Base-by-base conservation (phyloP, 768 basidiomycete genomes). In the Leucocoprinus sp. region DNA sequence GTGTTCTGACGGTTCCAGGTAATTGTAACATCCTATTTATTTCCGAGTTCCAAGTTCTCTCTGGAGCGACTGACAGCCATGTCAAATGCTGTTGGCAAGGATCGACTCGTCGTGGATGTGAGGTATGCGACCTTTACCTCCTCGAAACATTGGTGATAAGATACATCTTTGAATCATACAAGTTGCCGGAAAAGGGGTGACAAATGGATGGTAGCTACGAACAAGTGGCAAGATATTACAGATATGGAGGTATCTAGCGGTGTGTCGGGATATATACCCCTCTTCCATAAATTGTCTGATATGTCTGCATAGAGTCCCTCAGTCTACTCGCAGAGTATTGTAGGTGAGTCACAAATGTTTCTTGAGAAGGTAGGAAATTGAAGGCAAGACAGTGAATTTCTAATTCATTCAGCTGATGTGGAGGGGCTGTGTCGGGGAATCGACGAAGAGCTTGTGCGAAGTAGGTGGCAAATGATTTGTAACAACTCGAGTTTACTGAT, bases 361-460 rank as follows among this genome's bases (percentile, higher is more conserved):
- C 11, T n/a, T 11, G 23, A 9, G 8, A 8, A 15, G 12, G 7
- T 17, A 26, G 23, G 14, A 26, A 5, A 29, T 37, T 44, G 7
- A 43, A 12, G 29, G 17, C 19, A 24, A 18, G 33, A 5, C 35
- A 93, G 93, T 53, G 96, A 98, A 60, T 89, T 99, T 53, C 66
- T 99, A 35, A 73, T 99, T 21, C 96, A 99, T 62, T 95, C 96
- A 0, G 96, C 96, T n/a, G 96, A 98, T 53, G 93, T 99, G 7
- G 96, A 99, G 62, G 96, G 96, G 0, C 66, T 98, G 18, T 98
- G 96, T 60, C 81, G 93, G 66, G 96, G 96, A 1, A 93, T 98
- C 48, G 96, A 99, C 60, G 78, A 90, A 57, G 80, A 82, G 14
- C 74, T 99, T 3, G 95, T 98, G 2, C 52, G 64, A 50, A 81